Evolutionary conservation across 2,329 filamentous ascomycete genomes (phyloP).

Genomic region (Stemphylium beticola): DNA sequence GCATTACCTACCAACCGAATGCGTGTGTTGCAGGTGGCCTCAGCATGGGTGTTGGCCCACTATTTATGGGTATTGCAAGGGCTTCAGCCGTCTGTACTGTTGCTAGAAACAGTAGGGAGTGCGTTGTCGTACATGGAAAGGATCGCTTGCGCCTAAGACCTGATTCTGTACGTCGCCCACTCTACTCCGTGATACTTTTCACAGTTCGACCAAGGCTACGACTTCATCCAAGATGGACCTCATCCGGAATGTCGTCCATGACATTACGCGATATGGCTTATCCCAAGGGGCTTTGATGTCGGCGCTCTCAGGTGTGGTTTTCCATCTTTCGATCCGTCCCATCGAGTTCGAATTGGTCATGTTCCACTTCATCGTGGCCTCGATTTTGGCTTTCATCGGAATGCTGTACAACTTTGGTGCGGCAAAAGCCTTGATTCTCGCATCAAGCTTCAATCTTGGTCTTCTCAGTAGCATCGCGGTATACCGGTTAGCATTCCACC

Average conservation of each 20-base stretch:
- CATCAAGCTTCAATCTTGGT: constrained; percentile 19
- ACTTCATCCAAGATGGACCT: background rate
- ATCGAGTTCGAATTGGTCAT: constrained; percentile 35
- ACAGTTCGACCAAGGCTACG: background rate
- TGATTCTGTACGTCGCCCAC: too few relatives aligned
- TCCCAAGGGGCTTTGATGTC: constrained; percentile 6
- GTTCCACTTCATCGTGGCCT: constrained; percentile 31
- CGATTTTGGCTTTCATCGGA: constrained; percentile 13
- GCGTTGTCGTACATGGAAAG: too few relatives aligned
- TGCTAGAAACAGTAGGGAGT: too few relatives aligned
- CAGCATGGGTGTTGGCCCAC: too few relatives aligned
- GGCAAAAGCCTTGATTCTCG: constrained; percentile 6
- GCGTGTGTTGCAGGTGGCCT: too few relatives aligned
- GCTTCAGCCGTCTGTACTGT: too few relatives aligned
- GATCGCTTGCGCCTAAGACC: too few relatives aligned
- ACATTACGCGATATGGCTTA: background rate
- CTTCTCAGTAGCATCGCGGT: constrained; percentile 27
- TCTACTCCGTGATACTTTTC: background rate
- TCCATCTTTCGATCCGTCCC: constrained; percentile 22
- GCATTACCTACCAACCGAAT: too few relatives aligned
- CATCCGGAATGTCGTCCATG: constrained; percentile 1
- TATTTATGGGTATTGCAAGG: too few relatives aligned
- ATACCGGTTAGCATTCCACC: constrained; percentile 37
- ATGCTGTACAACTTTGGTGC: constrained; percentile 14
- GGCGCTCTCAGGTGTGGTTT: constrained; percentile 23